phyloP scores from a whole-genome alignment of 1,139 yeast species.

The Blastobotrys buckinghamii region DNA sequence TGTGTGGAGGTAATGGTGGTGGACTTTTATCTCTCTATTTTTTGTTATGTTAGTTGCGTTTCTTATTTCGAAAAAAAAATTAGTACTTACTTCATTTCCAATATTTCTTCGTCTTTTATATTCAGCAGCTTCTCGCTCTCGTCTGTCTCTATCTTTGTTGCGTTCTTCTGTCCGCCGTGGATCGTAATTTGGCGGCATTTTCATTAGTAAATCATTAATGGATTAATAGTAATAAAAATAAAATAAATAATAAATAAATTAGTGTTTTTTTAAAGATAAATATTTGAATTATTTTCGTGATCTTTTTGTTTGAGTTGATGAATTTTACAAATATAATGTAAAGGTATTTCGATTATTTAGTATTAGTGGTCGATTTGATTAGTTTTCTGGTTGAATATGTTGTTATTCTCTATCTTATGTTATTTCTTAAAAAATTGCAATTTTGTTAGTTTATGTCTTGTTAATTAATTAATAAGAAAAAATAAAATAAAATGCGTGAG shows the following conservation, averaged over 20 bases:
- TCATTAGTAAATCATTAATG: neutral
- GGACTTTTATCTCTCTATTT: neutral
- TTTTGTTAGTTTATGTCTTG: too few species aligned
- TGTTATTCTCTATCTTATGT: too few species aligned
- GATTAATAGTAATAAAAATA: neutral
- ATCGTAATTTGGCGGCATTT: conserved; percentile 11
- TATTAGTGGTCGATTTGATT: too few species aligned
- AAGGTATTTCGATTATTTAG: too few species aligned
- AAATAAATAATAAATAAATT: neutral
- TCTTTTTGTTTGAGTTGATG: too few species aligned
- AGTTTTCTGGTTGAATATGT: too few species aligned
- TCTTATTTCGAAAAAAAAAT: neutral
- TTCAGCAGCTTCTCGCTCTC: conserved; percentile 31
- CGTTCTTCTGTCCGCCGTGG: conserved; percentile 25
- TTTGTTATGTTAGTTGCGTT: neutral
- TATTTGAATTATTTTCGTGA: too few species aligned
- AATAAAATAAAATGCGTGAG: too few species aligned
- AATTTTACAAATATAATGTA: too few species aligned
- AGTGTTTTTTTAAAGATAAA: too few species aligned
- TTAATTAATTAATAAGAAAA: too few species aligned
- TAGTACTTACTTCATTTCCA: conserved; percentile 4
- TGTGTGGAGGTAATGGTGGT: neutral
- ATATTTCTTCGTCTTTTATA: conserved; percentile 28
- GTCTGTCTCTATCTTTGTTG: conserved; percentile 26
- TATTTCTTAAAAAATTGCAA: too few species aligned